Percentiles rank a stretch among this genome's conserved stretches.
phyloP scores from a whole-genome alignment of 2,329 filamentous ascomycete genomes.

The Cladosporium sp. region DNA sequence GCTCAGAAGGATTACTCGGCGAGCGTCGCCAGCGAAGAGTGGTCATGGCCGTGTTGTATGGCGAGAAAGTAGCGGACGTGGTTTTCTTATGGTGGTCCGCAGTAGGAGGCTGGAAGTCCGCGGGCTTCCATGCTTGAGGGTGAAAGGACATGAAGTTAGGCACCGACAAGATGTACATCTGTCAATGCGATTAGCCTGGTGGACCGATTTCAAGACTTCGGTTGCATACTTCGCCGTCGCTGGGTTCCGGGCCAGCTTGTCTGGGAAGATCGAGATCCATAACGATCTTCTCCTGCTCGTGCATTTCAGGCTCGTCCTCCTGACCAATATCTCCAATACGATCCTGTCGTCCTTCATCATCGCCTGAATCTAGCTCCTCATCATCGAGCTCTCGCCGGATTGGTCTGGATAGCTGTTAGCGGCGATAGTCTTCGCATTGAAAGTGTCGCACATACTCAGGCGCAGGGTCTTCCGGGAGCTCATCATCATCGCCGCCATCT shows the following conservation, averaged over 20 bases:
- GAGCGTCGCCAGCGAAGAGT: conserved; percentile 66
- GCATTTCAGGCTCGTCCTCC: conserved; percentile 40
- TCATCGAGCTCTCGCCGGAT: conserved; percentile 50
- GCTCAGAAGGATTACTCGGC: conserved; percentile 54
- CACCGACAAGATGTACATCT: conserved; percentile 66
- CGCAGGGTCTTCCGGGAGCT: conserved; percentile 15
- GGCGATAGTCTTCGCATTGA: background rate
- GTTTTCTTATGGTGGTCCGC: conserved; percentile 49
- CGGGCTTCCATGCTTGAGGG: conserved; percentile 59
- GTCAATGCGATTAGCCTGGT: background rate
- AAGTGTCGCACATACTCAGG: background rate
- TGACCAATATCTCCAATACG: conserved; percentile 48
- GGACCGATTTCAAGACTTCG: no score
- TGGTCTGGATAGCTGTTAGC: conserved; percentile 3
- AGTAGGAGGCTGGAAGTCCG: conserved; percentile 59
- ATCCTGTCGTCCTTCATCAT: conserved; percentile 59
- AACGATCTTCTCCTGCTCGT: conserved; percentile 47
- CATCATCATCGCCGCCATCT: conserved; percentile 34
- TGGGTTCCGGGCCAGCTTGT: conserved; percentile 64
- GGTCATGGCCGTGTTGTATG: conserved; percentile 59
- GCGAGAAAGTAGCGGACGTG: conserved; percentile 46
- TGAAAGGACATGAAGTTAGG: conserved; percentile 67
- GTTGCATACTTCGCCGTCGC: conserved; percentile 57
- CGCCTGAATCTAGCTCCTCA: conserved; percentile 56
- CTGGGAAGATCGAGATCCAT: conserved; percentile 61